A percentile compares a stretch with the other conserved stretches of the same genome.
phyloP scores from a whole-genome alignment of 768 basidiomycete genomes.

The Sutorius australiensis region DNA sequence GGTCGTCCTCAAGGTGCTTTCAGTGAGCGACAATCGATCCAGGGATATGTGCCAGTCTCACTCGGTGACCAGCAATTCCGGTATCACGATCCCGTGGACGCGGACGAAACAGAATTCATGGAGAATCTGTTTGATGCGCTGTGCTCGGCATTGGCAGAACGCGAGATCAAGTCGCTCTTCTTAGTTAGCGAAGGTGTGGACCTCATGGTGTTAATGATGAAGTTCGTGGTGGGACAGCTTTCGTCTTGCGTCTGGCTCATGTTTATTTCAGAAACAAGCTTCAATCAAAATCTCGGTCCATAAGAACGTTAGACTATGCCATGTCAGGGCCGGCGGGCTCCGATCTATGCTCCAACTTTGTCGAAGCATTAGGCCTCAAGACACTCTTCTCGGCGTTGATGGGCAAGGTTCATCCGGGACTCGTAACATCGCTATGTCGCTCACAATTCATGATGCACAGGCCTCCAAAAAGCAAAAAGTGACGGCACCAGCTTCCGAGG shows the following conservation, averaged over 20 bases:
- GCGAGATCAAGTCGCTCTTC: constrained; percentile 76
- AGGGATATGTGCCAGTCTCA: constrained; percentile 10
- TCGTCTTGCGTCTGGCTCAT: background rate
- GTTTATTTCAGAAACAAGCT: constrained; percentile 63
- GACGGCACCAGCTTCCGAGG: constrained; percentile 62
- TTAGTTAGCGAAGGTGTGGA: constrained; percentile 91
- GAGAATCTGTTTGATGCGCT: constrained; percentile 91
- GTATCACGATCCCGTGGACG: constrained; percentile 73
- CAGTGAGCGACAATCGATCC: constrained; percentile 51
- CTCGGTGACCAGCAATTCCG: constrained; percentile 69
- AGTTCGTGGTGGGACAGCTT: constrained; percentile 45
- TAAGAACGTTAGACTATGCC: constrained; percentile 90
- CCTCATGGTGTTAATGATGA: constrained; percentile 98
- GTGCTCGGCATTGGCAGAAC: constrained; percentile 81
- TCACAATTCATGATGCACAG: constrained; percentile 27
- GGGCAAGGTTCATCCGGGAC: constrained; percentile 69
- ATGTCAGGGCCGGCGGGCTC: constrained; percentile 74
- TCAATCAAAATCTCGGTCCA: constrained; percentile 74
- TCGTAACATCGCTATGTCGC: background rate
- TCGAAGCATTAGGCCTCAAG: constrained; percentile 85
- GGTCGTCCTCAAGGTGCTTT: constrained; percentile 64
- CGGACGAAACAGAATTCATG: constrained; percentile 96
- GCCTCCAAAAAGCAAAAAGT: constrained; percentile 63
- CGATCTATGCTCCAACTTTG: constrained; percentile 74
- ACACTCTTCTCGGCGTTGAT: constrained; percentile 88